Conservation (phyloP, 1,139 yeast genomes). For the Yamadazyma atmosphaerica region DNA sequence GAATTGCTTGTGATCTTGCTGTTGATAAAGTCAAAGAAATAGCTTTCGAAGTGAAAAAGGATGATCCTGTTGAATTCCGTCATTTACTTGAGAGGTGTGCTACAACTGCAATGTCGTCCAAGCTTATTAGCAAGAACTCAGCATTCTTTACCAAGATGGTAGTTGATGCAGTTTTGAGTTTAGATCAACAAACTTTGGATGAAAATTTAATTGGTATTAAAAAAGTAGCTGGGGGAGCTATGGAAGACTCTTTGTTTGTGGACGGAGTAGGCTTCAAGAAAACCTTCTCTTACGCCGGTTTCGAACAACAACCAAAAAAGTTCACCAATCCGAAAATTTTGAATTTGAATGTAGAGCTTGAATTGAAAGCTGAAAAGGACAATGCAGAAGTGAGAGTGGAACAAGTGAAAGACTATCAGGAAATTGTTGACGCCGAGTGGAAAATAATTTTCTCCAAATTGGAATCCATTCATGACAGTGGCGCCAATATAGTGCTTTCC, state of each 20-base stretch:
- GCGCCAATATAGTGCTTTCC: slow-evolving; percentile 90
- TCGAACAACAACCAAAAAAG: slow-evolving; percentile 95
- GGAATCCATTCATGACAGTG: slow-evolving; percentile 77
- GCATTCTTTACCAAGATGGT: slow-evolving; percentile 93
- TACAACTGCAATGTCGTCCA: slow-evolving; percentile 95
- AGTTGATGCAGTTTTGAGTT: slow-evolving; percentile 87
- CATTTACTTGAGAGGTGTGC: slow-evolving; percentile 89
- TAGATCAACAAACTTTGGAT: slow-evolving; percentile 83
- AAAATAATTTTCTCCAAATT: slow-evolving; percentile 84
- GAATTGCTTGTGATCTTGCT: slow-evolving; percentile 79
- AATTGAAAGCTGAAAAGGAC: slow-evolving; percentile 96
- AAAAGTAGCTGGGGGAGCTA: slow-evolving; percentile 94
- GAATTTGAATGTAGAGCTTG: slow-evolving; percentile 87
- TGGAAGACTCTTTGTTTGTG: slow-evolving; percentile 87
- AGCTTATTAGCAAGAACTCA: slow-evolving; percentile 83
- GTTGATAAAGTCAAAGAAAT: slow-evolving; percentile 70
- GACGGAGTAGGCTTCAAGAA: slow-evolving; percentile 97
- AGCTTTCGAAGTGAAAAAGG: slow-evolving; percentile 64
- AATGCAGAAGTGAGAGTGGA: slow-evolving; percentile 99
- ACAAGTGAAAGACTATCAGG: slow-evolving; percentile 91
- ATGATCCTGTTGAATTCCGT: slow-evolving; percentile 55
- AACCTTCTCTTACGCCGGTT: slow-evolving; percentile 96
- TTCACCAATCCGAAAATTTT: slow-evolving; percentile 80
- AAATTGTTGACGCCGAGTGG: slow-evolving; percentile 98
- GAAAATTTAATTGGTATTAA: slow-evolving; percentile 92